These are phyloP conservation scores for Hemileia vastatrix DNA, from an alignment of 1,284 basidiomycete genomes.

Conservation along the genomic window DNA sequence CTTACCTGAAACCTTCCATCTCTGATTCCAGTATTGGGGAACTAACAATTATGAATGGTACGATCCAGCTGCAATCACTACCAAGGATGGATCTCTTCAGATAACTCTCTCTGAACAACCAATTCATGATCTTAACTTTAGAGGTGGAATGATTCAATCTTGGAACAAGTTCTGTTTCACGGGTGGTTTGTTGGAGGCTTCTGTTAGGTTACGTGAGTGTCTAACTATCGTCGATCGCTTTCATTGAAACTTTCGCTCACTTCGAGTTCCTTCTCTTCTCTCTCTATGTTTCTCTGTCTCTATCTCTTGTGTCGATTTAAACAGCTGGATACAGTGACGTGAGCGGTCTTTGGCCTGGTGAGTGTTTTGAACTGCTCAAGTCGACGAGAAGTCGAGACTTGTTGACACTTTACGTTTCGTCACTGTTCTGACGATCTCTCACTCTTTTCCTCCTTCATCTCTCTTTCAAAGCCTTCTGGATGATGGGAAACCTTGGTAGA, in stretches of 20 bases:
- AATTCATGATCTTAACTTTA: conserved; percentile 64
- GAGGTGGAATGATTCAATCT: conserved; percentile 50
- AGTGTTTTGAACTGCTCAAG: too few species aligned
- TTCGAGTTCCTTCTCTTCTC: too few species aligned
- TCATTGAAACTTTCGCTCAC: too few species aligned
- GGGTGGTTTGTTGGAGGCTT: conserved; percentile 69
- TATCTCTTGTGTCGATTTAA: conserved; percentile 34
- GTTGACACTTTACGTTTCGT: too few species aligned
- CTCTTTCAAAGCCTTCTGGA: conserved; percentile 52
- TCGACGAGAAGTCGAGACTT: too few species aligned
- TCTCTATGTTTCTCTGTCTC: too few species aligned
- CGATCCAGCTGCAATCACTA: conserved; percentile 65
- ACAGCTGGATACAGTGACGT: conserved; percentile 63
- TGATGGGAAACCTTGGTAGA: conserved; percentile 50
- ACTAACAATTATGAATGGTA: not conserved
- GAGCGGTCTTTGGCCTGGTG: conserved; percentile 44
- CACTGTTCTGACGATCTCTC: too few species aligned
- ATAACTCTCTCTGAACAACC: conserved; percentile 54
- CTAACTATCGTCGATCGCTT: conserved; percentile 54
- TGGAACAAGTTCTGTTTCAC: conserved; percentile 79
- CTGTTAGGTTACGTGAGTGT: conserved; percentile 51
- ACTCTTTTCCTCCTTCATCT: too few species aligned
- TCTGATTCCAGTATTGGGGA: conserved; percentile 35
- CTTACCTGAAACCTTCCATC: conserved; percentile 51
- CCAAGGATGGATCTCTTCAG: conserved; percentile 58